Evolutionary conservation across 2,329 filamentous ascomycete genomes (phyloP), one percentile per base, ranked within the genome.

Genomic region (Phialocephala subalpina): DNA sequence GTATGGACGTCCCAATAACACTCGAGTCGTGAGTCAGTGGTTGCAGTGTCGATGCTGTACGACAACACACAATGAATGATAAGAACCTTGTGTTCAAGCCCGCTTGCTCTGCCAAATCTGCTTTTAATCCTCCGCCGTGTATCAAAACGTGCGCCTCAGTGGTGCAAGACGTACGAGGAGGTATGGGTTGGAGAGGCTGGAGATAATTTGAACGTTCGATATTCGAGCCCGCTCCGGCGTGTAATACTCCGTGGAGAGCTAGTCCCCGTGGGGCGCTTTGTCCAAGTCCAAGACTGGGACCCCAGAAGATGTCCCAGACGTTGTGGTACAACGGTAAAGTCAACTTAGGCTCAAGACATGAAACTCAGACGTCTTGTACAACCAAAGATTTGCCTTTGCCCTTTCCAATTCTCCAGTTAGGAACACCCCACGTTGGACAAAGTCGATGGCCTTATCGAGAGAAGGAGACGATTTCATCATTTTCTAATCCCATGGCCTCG

Each of bases 381-480:
- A 6, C 18, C 14, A 22, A 33, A 53, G 25, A 53, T 53, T 53
- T 14, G 49, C 49, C 49, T 16, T 33, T 27, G 7, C 27, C 22
- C 49, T 53, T 33, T 53, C 27, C 45, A 7, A 18, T 29, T 33
- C 14, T 53, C 22, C 25, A 25, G 22, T 27, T 49, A 49, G 12
- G 49, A 29, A n/a, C 25, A 58, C 58, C 55, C 61, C 63, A 65
- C 52, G 63, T 53, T 53, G 49, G 49, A 29, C 22, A 53, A 22
- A 53, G 18, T 11, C 20, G 45, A 49, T 18, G 5, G 22, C 18
- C 35, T 36, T 53, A 65, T 18, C 33, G 55, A 58, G 29, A 33
- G 33, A 25, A 25, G 35, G 20, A 25, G 58, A 33, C 42, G 35
- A 63, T 67, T 72, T 58, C 61, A 56, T 67, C 67, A 65, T 70